A percentile compares a stretch with the other conserved stretches of the same genome.
These are phyloP conservation scores for Yamadazyma takamatsuzukensis DNA, from an alignment of 805 yeast genomes.

Conservation along the genomic window DNA sequence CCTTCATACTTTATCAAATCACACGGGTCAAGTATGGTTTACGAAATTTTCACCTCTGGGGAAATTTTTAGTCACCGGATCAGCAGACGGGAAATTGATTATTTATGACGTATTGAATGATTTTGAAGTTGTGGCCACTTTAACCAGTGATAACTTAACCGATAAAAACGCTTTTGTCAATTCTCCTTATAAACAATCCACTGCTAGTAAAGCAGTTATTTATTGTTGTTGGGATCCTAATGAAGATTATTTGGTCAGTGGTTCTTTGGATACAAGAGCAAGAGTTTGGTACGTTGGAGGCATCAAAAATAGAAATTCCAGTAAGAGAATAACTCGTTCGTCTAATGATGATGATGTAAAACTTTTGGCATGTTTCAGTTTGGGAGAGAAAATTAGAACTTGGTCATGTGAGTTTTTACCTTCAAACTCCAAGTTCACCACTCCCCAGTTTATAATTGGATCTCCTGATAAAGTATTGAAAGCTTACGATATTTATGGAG, in stretches of 20 bases:
- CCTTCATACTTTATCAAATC: conserved; percentile 46
- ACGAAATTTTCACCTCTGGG: conserved; percentile 78
- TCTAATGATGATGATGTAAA: conserved; percentile 17
- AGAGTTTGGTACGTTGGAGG: conserved; percentile 61
- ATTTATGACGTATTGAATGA: conserved; percentile 60
- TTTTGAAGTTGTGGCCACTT: conserved; percentile 27
- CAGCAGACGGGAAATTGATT: conserved; percentile 60
- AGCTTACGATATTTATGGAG: conserved; percentile 36
- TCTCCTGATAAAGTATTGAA: conserved; percentile 65
- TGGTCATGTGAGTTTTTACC: conserved; percentile 70
- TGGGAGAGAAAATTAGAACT: conserved; percentile 37
- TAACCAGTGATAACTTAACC: conserved; percentile 24
- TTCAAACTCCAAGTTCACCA: conserved; percentile 11
- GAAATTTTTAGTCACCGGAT: conserved; percentile 68
- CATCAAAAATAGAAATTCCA: conserved; percentile 14
- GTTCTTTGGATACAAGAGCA: conserved; percentile 69
- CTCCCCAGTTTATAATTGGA: conserved; percentile 60
- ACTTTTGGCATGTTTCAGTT: conserved; percentile 32
- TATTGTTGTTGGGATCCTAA: conserved; percentile 75
- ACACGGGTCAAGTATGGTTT: conserved; percentile 80
- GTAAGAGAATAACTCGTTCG: conserved; percentile 23
- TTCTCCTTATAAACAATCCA: conserved; percentile 21
- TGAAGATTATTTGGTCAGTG: conserved; percentile 61
- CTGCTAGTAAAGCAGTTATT: conserved; percentile 44
- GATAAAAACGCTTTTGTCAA: conserved; percentile 26